A percentile compares a stretch with the other conserved stretches of the same genome.
phyloP scores from a whole-genome alignment of 1,139 yeast species.

The Candida pseudoviswanathii region DNA sequence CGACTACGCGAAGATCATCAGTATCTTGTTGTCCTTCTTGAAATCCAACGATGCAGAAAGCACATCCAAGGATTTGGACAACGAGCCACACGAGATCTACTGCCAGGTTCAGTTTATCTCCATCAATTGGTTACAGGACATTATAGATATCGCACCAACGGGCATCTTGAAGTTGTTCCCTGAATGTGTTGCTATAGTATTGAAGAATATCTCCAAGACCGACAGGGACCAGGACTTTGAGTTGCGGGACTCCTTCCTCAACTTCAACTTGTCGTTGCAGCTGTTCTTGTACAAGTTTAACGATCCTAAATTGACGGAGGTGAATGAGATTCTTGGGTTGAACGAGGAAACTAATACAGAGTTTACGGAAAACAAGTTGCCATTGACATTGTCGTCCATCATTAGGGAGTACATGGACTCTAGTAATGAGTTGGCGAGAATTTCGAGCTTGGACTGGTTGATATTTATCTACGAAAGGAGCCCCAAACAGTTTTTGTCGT shows the following conservation, averaged over 20 bases:
- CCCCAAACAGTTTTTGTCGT: constrained; percentile 62
- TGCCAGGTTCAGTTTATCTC: constrained; percentile 81
- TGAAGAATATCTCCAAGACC: constrained; percentile 40
- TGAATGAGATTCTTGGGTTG: constrained; percentile 31
- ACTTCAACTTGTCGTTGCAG: constrained; percentile 39
- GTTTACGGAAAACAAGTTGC: constrained; percentile 42
- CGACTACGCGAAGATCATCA: constrained; percentile 79
- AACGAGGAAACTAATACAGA: constrained; percentile 44
- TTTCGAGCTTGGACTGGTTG: constrained; percentile 91
- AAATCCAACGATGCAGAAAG: constrained; percentile 42
- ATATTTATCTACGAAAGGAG: constrained; percentile 77
- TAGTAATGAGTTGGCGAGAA: constrained; percentile 73
- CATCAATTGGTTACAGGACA: constrained; percentile 78
- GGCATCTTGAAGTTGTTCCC: constrained; percentile 67
- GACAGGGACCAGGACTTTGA: constrained; percentile 44
- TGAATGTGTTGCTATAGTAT: constrained; percentile 41
- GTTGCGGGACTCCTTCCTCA: constrained; percentile 38
- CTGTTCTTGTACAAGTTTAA: constrained; percentile 34
- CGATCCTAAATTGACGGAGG: constrained; percentile 18
- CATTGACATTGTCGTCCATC: constrained; percentile 35
- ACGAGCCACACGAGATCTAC: constrained; percentile 50
- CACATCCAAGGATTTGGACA: constrained; percentile 29
- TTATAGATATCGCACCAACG: constrained; percentile 73
- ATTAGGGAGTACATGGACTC: constrained; percentile 38
- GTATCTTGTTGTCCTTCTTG: constrained; percentile 75